phyloP scores from a whole-genome alignment of 1,284 basidiomycete species.

The Cryptococcus hybrid region DNA sequence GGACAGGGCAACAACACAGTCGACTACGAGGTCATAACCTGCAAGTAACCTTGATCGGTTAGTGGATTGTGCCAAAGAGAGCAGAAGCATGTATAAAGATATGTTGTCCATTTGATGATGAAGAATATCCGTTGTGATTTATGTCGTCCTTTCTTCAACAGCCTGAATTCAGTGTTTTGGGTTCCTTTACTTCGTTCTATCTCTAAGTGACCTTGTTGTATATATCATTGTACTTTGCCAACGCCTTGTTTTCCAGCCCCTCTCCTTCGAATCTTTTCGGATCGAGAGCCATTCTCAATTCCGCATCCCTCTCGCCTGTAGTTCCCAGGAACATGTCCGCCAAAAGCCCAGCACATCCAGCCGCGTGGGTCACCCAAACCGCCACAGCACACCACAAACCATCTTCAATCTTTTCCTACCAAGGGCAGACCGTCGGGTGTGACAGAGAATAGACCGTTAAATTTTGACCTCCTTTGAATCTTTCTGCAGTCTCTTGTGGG shows the following conservation, averaged over 20 bases:
- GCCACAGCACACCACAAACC: slow-evolving; percentile 23
- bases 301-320: slow-evolving; percentile 5
- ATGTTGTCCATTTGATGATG: not conserved
- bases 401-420: slow-evolving; percentile 16
- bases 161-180: no score
- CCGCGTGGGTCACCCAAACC: slow-evolving; percentile 33
- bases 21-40: slow-evolving; percentile 42
- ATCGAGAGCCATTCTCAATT: slow-evolving; percentile 16
- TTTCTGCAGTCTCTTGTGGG: slow-evolving; percentile 10
- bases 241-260: slow-evolving; percentile 10
- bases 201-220: slow-evolving; percentile 18
- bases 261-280: slow-evolving; percentile 33
- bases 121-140: no score
- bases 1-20: slow-evolving; percentile 44
- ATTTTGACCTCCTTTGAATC: slow-evolving; percentile 10
- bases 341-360: slow-evolving; percentile 17
- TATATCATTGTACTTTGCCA: slow-evolving; percentile 28
- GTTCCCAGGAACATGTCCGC: slow-evolving; percentile 14
- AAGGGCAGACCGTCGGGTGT: slow-evolving; percentile 31
- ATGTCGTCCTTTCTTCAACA: no score
- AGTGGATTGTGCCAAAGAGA: not conserved
- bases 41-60: slow-evolving; percentile 25
- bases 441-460: slow-evolving; percentile 31
- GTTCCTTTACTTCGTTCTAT: not conserved
- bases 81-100: slow-evolving; percentile 1